Evolutionary conservation across 305 asterid species (phyloP), one percentile per base, ranked within the genome.

Genomic region (Stenogyne calaminthoides): DNA sequence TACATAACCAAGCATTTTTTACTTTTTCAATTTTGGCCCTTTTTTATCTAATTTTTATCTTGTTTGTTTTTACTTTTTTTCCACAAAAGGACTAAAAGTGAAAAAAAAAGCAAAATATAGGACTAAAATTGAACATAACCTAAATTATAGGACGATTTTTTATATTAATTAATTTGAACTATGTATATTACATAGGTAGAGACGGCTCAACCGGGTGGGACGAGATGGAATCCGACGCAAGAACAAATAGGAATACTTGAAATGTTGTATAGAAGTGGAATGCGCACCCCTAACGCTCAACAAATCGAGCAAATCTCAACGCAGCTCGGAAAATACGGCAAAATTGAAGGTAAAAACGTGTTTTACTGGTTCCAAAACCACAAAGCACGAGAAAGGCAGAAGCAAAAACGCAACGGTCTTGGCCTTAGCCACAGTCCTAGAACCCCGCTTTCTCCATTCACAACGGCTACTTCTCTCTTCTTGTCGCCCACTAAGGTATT

Each of bases 291-390:
- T 0, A 91, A 89, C 64, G 90, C 97, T 0, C 95, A 86, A 29
- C 95, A 94, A 47, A 94, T 94, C 39, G 97, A 94, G 29, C 90
- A 87, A 61, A 94, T 94, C 80, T 84, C 98, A 0, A 84, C 81
- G 0, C 93, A 89, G 73, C 89, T 94, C 0, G 79, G 80, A 0
- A 87, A 80, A 77, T 94, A 83, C 58, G 98, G 98, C 6, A 89
- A 87, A 16, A 91, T 94, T 11, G 97, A 94, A 66, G 97, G 97
- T 44, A 94, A 94, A 73, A 94, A 94, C 80, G 98, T 94, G 74
- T 94, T 94, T 73, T 94, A 94, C 76, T 94, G 98, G 98, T 94
- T 94, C 80, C 98, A 94, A 70, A 94, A 94, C 78, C 98, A 94
- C 66, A 94, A 94, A 72, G 98, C 98, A 12, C 92, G 98, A 7